phyloP scores from a whole-genome alignment of 768 basidiomycete genomes.

The Candolleomyces eurysporus region DNA sequence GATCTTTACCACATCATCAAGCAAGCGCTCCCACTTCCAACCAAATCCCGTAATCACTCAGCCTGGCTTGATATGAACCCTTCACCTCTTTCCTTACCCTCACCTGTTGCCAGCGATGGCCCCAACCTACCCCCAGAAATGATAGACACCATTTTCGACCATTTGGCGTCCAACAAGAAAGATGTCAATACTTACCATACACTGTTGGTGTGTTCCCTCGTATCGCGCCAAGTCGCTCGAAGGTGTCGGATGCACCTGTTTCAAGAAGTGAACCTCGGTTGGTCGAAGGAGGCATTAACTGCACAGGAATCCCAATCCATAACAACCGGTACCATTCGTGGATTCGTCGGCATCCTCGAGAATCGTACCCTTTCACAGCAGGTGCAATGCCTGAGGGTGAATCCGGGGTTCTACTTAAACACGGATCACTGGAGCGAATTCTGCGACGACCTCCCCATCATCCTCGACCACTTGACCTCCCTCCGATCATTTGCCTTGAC shows the following conservation, averaged over 20 bases:
- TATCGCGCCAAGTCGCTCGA: neutral
- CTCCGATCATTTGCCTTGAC: neutral
- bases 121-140: neutral
- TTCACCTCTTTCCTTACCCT: neutral
- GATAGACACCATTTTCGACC: neutral
- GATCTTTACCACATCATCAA: no score
- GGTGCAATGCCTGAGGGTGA: neutral
- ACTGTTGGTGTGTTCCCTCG: neutral
- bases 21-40: no score
- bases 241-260: slow-evolving; percentile 5
- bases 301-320: neutral
- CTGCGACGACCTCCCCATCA: neutral
- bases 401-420: slow-evolving; percentile 1
- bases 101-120: neutral
- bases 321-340: neutral
- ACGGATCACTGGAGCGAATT: neutral
- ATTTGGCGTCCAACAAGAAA: neutral
- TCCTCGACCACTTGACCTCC: neutral
- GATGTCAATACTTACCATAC: neutral
- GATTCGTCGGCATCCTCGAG: neutral
- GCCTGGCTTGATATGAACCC: no score
- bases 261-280: slow-evolving; percentile 3
- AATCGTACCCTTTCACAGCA: neutral
- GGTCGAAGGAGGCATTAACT: neutral
- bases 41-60: no score